These are phyloP conservation scores for Solanum tarijense DNA, from an alignment of 257 asterid species.

Conservation along the genomic window DNA sequence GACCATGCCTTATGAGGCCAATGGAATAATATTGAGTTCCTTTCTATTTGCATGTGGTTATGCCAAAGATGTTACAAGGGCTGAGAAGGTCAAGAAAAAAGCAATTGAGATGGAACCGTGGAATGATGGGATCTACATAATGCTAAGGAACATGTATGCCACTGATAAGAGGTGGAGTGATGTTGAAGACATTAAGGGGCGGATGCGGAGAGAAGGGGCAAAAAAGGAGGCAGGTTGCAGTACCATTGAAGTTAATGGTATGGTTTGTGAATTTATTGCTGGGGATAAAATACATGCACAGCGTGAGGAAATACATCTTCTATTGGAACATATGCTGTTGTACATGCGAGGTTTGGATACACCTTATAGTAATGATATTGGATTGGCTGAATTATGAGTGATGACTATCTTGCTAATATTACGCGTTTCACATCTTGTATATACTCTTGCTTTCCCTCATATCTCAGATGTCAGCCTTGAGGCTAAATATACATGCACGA, in stretches of 20 bases:
- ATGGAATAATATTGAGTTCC: constrained; percentile 80
- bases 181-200: constrained; percentile 53
- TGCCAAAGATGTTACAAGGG: constrained; percentile 69
- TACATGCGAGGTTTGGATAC: constrained; percentile 39
- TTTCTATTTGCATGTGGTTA: constrained; percentile 71
- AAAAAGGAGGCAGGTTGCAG: constrained; percentile 80
- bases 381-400: constrained; percentile 14
- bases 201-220: constrained; percentile 65
- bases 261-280: constrained; percentile 56
- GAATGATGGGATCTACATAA: constrained; percentile 73
- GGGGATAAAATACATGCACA: constrained; percentile 48
- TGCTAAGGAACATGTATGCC: constrained; percentile 87
- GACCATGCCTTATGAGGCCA: constrained; percentile 82
- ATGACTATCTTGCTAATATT: background rate
- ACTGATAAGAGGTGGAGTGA: constrained; percentile 81
- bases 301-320: constrained; percentile 24
- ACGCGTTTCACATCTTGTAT: background rate
- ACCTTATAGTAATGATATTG: constrained; percentile 14
- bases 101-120: constrained; percentile 64
- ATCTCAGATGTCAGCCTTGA: background rate
- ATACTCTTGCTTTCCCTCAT: background rate
- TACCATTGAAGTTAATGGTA: constrained; percentile 52
- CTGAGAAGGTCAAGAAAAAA: constrained; percentile 56
- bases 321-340: constrained; percentile 45
- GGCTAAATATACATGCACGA: background rate